These are phyloP conservation scores for Oryza meridionalis DNA, from an alignment of 176 grass and related monocot genomes.

Conservation along the genomic window DNA sequence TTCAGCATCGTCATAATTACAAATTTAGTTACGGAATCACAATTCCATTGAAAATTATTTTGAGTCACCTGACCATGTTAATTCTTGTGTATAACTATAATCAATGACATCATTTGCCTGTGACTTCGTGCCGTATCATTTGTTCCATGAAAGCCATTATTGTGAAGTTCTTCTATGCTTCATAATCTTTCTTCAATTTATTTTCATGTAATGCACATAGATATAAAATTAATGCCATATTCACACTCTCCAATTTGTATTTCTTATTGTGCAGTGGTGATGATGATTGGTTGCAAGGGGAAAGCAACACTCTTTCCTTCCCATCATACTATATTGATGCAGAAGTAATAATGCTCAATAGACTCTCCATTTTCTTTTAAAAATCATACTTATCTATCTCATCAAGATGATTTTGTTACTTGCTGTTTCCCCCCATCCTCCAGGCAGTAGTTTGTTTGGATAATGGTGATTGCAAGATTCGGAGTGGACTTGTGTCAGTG, in stretches of 20 bases:
- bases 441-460: conserved; percentile 93
- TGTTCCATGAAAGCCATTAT: not conserved
- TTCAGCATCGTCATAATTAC: not conserved
- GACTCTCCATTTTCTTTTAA: conserved; percentile 35
- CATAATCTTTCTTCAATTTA: not conserved
- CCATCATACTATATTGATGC: conserved; percentile 92
- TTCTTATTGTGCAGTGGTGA: conserved; percentile 61
- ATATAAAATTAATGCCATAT: conserved; percentile 28
- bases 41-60: conserved; percentile 13
- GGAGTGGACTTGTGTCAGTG: conserved; percentile 56
- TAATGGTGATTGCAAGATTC: conserved; percentile 77
- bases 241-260: conserved; percentile 31
- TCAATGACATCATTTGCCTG: conserved; percentile 8
- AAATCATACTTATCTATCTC: conserved; percentile 22
- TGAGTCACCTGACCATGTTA: conserved; percentile 31
- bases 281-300: conserved; percentile 80
- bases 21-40: conserved; percentile 20
- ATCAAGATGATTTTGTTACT: conserved; percentile 31
- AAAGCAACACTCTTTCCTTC: conserved; percentile 79
- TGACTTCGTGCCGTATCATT: conserved; percentile 23
- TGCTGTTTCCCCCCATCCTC: conserved; percentile 39
- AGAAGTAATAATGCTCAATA: conserved; percentile 77
- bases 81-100: no score
- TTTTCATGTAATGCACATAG: conserved; percentile 11
- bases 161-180: conserved; percentile 14